A percentile compares a stretch with the other conserved stretches of the same genome.
These are phyloP conservation scores for Penstemon eatonii DNA, from an alignment of 257 asterid species.

Conservation along the genomic window DNA sequence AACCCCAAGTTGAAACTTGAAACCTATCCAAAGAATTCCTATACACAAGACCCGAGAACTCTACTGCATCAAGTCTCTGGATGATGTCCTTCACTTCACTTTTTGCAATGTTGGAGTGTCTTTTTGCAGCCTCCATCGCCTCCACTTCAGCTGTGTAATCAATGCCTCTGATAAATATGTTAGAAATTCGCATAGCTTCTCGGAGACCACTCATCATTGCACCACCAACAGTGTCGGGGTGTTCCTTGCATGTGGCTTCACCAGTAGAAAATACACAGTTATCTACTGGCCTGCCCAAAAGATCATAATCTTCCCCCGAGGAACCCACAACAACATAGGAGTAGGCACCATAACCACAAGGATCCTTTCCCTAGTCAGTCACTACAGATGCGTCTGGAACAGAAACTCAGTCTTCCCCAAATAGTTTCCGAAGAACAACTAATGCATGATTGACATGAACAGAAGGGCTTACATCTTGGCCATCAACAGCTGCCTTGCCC, in stretches of 20 bases:
- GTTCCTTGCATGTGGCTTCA: slow-evolving; percentile 99
- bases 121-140: slow-evolving; percentile 79
- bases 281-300: slow-evolving; percentile 90
- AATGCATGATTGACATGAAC: slow-evolving; percentile 86
- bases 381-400: slow-evolving; percentile 93
- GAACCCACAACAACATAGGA: slow-evolving; percentile 93
- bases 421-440: slow-evolving; percentile 81
- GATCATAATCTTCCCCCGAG: slow-evolving; percentile 82
- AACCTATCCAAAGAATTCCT: slow-evolving; percentile 63
- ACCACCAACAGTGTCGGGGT: slow-evolving; percentile 99
- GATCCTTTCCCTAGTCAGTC: slow-evolving; percentile 98
- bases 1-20: slow-evolving; percentile 55
- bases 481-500: slow-evolving; percentile 94
- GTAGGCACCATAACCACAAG: slow-evolving; percentile 93
- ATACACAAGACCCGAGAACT: slow-evolving; percentile 52
- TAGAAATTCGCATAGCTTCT: slow-evolving; percentile 86
- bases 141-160: slow-evolving; percentile 80
- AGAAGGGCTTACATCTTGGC: slow-evolving; percentile 61
- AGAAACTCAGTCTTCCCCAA: slow-evolving; percentile 82
- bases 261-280: slow-evolving; percentile 95
- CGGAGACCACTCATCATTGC: slow-evolving; percentile 98
- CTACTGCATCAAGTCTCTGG: slow-evolving; percentile 67
- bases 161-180: slow-evolving; percentile 68
- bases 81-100: slow-evolving; percentile 80
- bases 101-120: slow-evolving; percentile 70